Percentiles rank a stretch among this genome's conserved stretches.
Evolutionary conservation across 768 basidiomycete species (phyloP).

Genomic region (Baorangia bicolor): DNA sequence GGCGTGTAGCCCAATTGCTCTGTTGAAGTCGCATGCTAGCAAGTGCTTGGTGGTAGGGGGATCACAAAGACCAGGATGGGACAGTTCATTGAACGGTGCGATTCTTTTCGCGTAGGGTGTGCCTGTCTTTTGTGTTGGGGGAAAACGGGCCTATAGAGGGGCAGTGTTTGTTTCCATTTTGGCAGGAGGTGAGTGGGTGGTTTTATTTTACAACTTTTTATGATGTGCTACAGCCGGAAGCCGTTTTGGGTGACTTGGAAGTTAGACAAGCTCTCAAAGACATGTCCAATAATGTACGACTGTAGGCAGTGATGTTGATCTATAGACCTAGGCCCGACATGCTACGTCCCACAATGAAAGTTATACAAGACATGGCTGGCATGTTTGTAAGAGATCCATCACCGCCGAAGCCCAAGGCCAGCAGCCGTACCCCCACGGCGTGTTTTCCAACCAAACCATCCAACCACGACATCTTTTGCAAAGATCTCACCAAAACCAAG

Average conservation of each 20-base stretch:
- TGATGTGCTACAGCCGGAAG: slow-evolving; percentile 44
- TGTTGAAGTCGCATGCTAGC: slow-evolving; percentile 60
- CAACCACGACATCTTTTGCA: slow-evolving; percentile 71
- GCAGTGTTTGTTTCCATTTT: slow-evolving; percentile 27
- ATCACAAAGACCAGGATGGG: slow-evolving; percentile 86
- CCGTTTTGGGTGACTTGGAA: slow-evolving; percentile 58
- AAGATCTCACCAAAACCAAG: slow-evolving; percentile 95
- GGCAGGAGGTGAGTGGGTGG: slow-evolving; percentile 16
- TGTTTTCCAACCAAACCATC: slow-evolving; percentile 46
- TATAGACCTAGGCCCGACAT: background rate
- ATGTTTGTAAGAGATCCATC: background rate
- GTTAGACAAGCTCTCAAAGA: slow-evolving; percentile 56
- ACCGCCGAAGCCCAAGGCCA: slow-evolving; percentile 27
- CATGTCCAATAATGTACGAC: slow-evolving; percentile 52
- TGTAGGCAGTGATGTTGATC: slow-evolving; percentile 28
- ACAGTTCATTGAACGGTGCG: slow-evolving; percentile 63
- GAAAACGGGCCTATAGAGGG: slow-evolving; percentile 19
- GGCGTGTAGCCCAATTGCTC: slow-evolving; percentile 44
- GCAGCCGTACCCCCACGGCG: slow-evolving; percentile 25
- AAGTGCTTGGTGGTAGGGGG: slow-evolving; percentile 71
- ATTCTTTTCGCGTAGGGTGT: slow-evolving; percentile 25
- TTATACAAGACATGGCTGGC: background rate
- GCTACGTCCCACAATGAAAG: background rate
- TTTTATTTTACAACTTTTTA: background rate
- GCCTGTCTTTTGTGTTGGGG: background rate